phyloP scores from a whole-genome alignment of 768 basidiomycete genomes.

The Tylopilus balloui region DNA sequence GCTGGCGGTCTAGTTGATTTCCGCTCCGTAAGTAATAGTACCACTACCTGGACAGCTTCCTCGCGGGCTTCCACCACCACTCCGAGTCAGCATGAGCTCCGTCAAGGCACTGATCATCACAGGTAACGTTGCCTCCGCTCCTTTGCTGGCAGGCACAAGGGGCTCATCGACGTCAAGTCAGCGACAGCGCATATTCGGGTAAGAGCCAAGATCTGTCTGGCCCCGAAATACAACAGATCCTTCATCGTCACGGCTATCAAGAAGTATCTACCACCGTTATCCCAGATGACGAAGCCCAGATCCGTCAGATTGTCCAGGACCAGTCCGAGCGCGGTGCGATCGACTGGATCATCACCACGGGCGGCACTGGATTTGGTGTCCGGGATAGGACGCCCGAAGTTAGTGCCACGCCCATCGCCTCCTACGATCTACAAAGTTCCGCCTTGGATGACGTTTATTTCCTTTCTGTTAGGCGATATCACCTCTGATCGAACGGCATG shows the following conservation, averaged over 20 bases:
- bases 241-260: slow-evolving; percentile 37
- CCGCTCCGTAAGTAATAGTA: background rate
- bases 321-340: slow-evolving; percentile 45
- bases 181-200: slow-evolving; percentile 61
- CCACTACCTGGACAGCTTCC: background rate
- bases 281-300: slow-evolving; percentile 57
- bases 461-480: slow-evolving; percentile 46
- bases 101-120: slow-evolving; percentile 26
- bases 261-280: slow-evolving; percentile 46
- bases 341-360: slow-evolving; percentile 78
- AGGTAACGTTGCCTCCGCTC: slow-evolving; percentile 14
- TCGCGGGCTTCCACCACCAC: background rate
- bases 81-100: slow-evolving; percentile 25
- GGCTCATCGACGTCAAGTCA: slow-evolving; percentile 38
- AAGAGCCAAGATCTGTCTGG: slow-evolving; percentile 59
- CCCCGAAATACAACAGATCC: slow-evolving; percentile 51
- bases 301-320: slow-evolving; percentile 43
- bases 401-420: slow-evolving; percentile 23
- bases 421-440: background rate
- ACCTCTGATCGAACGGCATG: slow-evolving; percentile 61
- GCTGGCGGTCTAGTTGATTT: slow-evolving; percentile 44
- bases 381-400: slow-evolving; percentile 85
- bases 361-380: slow-evolving; percentile 83
- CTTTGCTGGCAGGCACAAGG: background rate
- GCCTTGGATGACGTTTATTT: background rate